Evolutionary conservation across 2,329 filamentous ascomycete genomes (phyloP), one percentile per base, ranked within the genome.

Genomic region (Neofusicoccum laricinum): DNA sequence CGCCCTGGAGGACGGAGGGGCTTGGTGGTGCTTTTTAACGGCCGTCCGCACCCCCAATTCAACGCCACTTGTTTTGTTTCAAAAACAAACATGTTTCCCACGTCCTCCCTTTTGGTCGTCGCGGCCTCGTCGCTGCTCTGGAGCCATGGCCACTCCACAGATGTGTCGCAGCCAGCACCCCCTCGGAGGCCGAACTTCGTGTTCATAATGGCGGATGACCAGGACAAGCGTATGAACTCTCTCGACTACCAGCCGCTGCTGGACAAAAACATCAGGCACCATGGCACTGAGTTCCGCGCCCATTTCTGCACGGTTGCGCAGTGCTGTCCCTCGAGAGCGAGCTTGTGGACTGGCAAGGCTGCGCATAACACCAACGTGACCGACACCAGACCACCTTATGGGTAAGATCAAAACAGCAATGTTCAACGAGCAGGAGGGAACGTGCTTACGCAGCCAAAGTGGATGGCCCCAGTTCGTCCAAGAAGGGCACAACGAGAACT

Each of bases 331-430:
- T 87, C 87, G 0, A 80, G 89, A 1, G 88, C 88, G 2, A 85
- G 83, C 14, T 73, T 91, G 2, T 86, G 83, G 82, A 90, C 88
- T 0, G 88, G 89, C 0, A 86, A 85, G 69, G 82, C 85, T 10
- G 86, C 88, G 0, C 89, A 91, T 68, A 90, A 90, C 67, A 90
- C 87, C 0, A 91, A 91, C 68, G 86, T 91, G 1, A 91, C 89
- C 0, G 81, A 84, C 69, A 80, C 85, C 1, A 73, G 72, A 38
- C 79, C 85, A 53, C 85, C 84, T 12, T 85, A 85, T 66, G 84
- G 81, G 50, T 55, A 55, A 30, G 25, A 30, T 30, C 25, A 7
- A 5, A 30, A 4, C 25, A 2, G 11, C 3, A 11, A 11, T 17
- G 30, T 4, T 17, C 82, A 74, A 65, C 73, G 61, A 8, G 17